Conservation (phyloP, 192 early-diverging fungal genomes). For the Allomyces macrogynus region DNA sequence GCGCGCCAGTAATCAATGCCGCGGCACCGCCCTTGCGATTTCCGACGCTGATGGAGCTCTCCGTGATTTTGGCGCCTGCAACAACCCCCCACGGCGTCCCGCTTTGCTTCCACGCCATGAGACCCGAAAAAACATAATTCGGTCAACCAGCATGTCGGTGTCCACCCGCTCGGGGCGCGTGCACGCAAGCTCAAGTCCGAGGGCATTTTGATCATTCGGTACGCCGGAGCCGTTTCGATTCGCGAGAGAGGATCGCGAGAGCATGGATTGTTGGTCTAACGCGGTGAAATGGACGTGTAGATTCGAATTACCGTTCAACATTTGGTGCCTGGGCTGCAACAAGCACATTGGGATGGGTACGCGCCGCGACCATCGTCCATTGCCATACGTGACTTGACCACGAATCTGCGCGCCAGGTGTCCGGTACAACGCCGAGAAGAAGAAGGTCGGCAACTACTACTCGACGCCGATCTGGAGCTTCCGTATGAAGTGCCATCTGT, state of each 20-base stretch:
- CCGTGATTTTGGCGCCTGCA: background rate
- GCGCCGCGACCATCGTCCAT: background rate
- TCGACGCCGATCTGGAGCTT: conserved; percentile 71
- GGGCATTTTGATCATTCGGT: conserved; percentile 70
- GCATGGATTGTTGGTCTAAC: background rate
- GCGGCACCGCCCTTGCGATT: too few species aligned
- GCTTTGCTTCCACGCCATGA: background rate
- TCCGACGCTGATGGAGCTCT: background rate
- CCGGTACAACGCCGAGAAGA: conserved; percentile 90
- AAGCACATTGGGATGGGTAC: conserved; percentile 66
- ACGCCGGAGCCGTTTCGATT: conserved; percentile 1
- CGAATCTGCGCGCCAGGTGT: conserved; percentile 27
- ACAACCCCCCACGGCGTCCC: background rate
- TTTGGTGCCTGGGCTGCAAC: conserved; percentile 74
- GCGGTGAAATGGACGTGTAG: conserved; percentile 8
- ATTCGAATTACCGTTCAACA: conserved; percentile 75
- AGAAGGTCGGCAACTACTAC: conserved; percentile 70
- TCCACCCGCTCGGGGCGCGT: conserved; percentile 69
- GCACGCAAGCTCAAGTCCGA: conserved; percentile 65
- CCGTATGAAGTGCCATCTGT: conserved; percentile 85
- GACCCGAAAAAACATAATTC: conserved; percentile 33
- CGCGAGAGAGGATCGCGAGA: too few species aligned
- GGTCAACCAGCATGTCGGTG: conserved; percentile 65
- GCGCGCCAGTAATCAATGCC: background rate
- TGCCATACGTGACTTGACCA: background rate